Base-by-base conservation (phyloP, 768 basidiomycete species). In the Rickenella mellea region DNA sequence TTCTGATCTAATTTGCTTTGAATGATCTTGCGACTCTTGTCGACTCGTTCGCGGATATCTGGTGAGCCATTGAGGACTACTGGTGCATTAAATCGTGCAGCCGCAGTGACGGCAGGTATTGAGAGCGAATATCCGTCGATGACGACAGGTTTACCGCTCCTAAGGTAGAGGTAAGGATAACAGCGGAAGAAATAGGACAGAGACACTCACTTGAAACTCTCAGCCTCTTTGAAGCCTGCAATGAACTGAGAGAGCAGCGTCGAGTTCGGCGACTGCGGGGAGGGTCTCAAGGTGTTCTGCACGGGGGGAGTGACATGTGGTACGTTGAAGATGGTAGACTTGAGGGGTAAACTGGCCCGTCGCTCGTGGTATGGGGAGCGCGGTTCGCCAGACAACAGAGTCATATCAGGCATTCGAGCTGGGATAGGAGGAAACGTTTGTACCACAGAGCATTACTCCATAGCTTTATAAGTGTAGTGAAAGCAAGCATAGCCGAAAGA, bases 31-130 rank as follows among this genome's bases (percentile, higher is more conserved):
- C 82, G 77, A 49, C 80, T 78, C 48, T 73, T 74, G n/a, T 68
- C 61, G 33, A 91, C 68, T 24, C 72, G 76, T 5, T 64, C 62
- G 48, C 64, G 69, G 46, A 77, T 59, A 14, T 54, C 55, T 4
- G 69, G 60, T 2, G 74, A 73, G 12, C 66, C 57, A 55, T 76
- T 70, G 22, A 85, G 65, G 40, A 57, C 31, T 27, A 80, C 73
- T 14, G 66, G 49, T 3, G 77, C 67, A 12, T 67, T 61, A 51
- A 80, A 78, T 38, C 87, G 74, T 0, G 89, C 77, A 5, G 78
- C 69, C 7, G 85, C 86, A n/a, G 80, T 70, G 10, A 92, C 77
- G 40, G 83, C 83, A 3, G 84, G 72, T 41, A 91, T 77, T 1
- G 86, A 76, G 26, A 92, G 73, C 11, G 60, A 71, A 46, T 81